Percentiles rank a stretch among this genome's conserved stretches.
Evolutionary conservation across 179 eudicot species (phyloP).

Genomic region (Actinidia arguta): DNA sequence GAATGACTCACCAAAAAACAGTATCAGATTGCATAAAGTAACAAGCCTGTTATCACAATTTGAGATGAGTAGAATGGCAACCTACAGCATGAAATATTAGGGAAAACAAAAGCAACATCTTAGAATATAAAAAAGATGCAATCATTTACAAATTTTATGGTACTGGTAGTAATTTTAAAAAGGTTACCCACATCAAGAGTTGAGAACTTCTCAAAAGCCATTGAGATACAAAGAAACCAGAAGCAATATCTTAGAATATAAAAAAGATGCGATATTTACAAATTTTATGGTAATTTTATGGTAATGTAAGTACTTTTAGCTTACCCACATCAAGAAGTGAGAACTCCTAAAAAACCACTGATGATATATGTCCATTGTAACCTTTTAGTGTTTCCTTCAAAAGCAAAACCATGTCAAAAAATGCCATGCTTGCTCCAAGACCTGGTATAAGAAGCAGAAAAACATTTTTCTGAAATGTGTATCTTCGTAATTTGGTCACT

Average conservation of each 20-base stretch:
- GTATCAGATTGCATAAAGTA: conserved; percentile 43
- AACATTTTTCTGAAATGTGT: no score
- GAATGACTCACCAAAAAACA: conserved; percentile 81
- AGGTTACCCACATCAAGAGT: conserved; percentile 66
- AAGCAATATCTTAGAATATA: neutral
- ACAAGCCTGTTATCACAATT: conserved; percentile 41
- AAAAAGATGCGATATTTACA: conserved; percentile 10
- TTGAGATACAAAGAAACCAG: neutral
- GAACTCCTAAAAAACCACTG: conserved; percentile 26
- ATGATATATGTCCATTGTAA: no score
- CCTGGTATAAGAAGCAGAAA: no score
- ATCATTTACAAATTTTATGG: neutral
- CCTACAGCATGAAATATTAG: conserved; percentile 31
- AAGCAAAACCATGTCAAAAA: no score
- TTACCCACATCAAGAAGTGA: conserved; percentile 69
- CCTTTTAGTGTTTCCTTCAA: no score
- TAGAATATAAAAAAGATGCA: conserved; percentile 13
- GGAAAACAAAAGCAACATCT: neutral
- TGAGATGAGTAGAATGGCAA: conserved; percentile 46
- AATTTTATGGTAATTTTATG: no score
- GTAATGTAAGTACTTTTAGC: neutral
- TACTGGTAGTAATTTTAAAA: neutral
- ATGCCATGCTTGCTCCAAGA: no score
- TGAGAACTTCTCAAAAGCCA: conserved; percentile 61
- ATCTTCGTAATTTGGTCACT: no score